Conservation (phyloP, 495 filamentous ascomycete species). For the Sabuloglossum arenarium region DNA sequence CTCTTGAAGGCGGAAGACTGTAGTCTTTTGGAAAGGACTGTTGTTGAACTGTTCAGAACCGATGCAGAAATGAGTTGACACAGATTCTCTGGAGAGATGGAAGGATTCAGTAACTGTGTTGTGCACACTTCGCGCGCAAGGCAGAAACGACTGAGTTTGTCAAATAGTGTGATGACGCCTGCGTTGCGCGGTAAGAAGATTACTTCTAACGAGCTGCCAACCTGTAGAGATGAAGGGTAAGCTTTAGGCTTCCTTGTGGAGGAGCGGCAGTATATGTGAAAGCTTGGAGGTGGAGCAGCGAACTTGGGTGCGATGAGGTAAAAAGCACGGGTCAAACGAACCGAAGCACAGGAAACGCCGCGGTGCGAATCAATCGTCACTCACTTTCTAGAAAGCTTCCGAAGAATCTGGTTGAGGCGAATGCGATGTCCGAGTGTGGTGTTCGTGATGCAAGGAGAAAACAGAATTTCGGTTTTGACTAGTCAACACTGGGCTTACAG, state of each 20-base stretch:
- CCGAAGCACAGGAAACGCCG: not conserved
- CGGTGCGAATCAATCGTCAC: not conserved
- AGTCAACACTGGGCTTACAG: not conserved
- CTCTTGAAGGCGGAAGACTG: not conserved
- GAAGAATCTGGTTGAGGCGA: not conserved
- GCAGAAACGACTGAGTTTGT: slow-evolving; percentile 1
- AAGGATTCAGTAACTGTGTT: not conserved
- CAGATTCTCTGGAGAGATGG: not conserved
- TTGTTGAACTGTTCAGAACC: not conserved
- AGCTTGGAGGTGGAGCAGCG: not conserved
- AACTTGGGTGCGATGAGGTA: slow-evolving; percentile 1
- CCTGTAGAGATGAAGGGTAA: not conserved
- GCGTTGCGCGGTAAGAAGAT: not conserved
- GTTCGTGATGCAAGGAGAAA: not conserved
- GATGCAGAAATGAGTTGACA: not conserved
- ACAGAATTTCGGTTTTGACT: not conserved
- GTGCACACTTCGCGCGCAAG: not conserved
- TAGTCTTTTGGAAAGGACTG: not conserved
- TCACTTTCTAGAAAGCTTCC: not conserved
- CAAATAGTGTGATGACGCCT: not conserved
- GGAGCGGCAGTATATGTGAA: not conserved
- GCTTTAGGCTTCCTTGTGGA: not conserved
- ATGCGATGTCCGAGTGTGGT: not conserved
- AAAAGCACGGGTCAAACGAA: not conserved
- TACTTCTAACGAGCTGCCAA: not conserved